Conservation (phyloP, 768 basidiomycete genomes). For the Mrakia hoshinonis region DNA sequence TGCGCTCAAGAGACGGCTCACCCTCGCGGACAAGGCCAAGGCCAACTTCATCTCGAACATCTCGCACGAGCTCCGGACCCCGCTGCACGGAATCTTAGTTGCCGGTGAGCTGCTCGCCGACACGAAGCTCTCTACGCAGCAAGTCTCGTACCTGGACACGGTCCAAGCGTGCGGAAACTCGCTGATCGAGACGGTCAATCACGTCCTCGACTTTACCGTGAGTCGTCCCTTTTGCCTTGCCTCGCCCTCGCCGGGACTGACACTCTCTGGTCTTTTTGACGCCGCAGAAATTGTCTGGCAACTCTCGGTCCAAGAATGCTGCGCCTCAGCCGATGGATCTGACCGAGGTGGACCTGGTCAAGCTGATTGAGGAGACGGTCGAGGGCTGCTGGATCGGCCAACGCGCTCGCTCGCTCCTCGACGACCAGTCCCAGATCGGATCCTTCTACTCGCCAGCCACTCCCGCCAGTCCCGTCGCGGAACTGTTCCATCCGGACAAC, state of each 20-base stretch:
- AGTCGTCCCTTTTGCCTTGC: background rate
- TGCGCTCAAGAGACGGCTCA: conserved; percentile 83
- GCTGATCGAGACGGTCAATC: conserved; percentile 90
- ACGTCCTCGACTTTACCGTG: conserved; percentile 81
- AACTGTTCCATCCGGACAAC: background rate
- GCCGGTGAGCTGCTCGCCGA: conserved; percentile 56
- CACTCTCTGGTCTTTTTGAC: too few species aligned
- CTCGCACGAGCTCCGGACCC: conserved; percentile 70
- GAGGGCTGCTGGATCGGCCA: conserved; percentile 93
- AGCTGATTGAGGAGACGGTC: conserved; percentile 45
- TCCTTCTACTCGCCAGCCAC: conserved; percentile 83
- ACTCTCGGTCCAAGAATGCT: background rate
- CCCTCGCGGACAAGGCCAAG: conserved; percentile 68
- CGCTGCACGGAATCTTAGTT: conserved; percentile 60
- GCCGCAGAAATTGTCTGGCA: conserved; percentile 10
- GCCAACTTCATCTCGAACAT: conserved; percentile 74
- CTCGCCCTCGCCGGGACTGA: too few species aligned
- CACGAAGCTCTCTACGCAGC: conserved; percentile 68
- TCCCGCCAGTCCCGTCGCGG: conserved; percentile 29
- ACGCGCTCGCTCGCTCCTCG: conserved; percentile 59
- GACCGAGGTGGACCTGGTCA: conserved; percentile 37
- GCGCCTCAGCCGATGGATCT: conserved; percentile 47
- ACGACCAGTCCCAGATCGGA: conserved; percentile 71
- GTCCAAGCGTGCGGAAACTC: conserved; percentile 94
- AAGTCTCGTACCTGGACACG: conserved; percentile 78